Conservation (phyloP, 1,284 basidiomycete species). For the Rhodotorula mucilaginosa region DNA sequence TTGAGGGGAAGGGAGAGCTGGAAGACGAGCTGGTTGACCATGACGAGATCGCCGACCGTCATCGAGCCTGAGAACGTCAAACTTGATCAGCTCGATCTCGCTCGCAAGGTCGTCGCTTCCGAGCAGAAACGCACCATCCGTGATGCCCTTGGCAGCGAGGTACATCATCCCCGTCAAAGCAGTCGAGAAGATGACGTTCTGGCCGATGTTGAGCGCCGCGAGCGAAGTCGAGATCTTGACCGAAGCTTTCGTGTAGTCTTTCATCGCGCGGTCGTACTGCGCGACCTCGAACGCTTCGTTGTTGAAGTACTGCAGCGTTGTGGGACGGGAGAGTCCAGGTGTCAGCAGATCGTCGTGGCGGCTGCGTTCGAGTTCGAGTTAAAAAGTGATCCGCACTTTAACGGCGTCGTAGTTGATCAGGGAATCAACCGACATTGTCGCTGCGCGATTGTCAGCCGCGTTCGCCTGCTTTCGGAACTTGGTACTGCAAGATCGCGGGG, state of each 20-base stretch:
- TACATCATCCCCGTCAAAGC: conserved; percentile 95
- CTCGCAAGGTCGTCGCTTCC: neutral
- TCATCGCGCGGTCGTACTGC: conserved; percentile 87
- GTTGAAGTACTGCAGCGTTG: conserved; percentile 75
- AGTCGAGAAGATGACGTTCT: conserved; percentile 91
- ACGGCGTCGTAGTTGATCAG: conserved; percentile 98
- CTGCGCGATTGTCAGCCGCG: conserved; percentile 92
- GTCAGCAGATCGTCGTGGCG: no score
- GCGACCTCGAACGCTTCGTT: conserved; percentile 88
- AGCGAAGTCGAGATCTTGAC: conserved; percentile 94
- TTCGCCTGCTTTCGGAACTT: conserved; percentile 93
- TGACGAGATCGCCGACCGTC: conserved; percentile 96
- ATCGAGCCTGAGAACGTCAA: conserved; percentile 64
- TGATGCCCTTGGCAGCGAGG: conserved; percentile 87
- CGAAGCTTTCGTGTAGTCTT: conserved; percentile 83
- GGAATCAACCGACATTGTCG: conserved; percentile 88
- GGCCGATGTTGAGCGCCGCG: conserved; percentile 90
- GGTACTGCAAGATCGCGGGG: conserved; percentile 59
- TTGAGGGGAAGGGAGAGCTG: conserved; percentile 93
- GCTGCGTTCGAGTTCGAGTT: neutral
- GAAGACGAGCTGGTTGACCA: conserved; percentile 99
- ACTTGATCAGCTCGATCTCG: conserved; percentile 44
- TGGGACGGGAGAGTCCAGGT: neutral
- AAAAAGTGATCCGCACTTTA: conserved; percentile 61
- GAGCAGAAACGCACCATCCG: conserved; percentile 54